Base-by-base conservation (phyloP, 2,329 filamentous ascomycete species). In the Paraconiothyrium sp. region DNA sequence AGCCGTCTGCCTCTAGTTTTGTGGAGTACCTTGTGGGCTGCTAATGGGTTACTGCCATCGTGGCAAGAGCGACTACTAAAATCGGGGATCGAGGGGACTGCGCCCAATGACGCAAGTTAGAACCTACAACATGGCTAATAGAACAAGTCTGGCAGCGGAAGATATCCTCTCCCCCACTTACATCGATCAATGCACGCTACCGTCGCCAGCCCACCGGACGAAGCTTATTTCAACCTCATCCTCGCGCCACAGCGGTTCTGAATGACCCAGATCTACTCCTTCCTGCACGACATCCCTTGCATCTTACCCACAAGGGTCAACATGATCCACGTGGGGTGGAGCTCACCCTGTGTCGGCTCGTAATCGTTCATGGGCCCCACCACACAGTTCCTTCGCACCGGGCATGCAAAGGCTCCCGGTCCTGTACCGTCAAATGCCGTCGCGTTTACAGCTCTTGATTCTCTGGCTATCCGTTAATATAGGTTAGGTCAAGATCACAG, bases 271-370 rank as follows among this genome's bases (percentile, higher is more conserved):
- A 24, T 37, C 27, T 55, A 9, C 50, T 35, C 43, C 5, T n/a
- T 35, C 46, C 27, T 56, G 44, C 58, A 49, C 4, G 32, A 3
- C 8, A 47, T 22, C 54, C 52, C 37, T 16, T 27, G 14, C 16
- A 24, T 1, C 14, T n/a, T 47, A 47, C 39, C 39, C 35, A 16
- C 22, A 13, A 27, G 2, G n/a, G 24, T 20, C 30, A 10, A 46
- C 24, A 14, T 30, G 24, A 50, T 39, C 20, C 48, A 58, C 39
- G 48, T 49, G 48, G 59, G 54, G 32, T 43, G 16, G 5, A 49
- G 24, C 14, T 32, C n/a, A 54, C 35, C 52, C 61, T 55, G 56
- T 56, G 50, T 58, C 51, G 57, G 62, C 51, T 34, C 54, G 32
- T 22, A 39, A 37, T 2, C 30, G 8, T 37, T 47, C 48, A 9